Evolutionary conservation across 2,329 filamentous ascomycete species (phyloP), one percentile per base, ranked within the genome.

Genomic region (Myriangium duriaei): DNA sequence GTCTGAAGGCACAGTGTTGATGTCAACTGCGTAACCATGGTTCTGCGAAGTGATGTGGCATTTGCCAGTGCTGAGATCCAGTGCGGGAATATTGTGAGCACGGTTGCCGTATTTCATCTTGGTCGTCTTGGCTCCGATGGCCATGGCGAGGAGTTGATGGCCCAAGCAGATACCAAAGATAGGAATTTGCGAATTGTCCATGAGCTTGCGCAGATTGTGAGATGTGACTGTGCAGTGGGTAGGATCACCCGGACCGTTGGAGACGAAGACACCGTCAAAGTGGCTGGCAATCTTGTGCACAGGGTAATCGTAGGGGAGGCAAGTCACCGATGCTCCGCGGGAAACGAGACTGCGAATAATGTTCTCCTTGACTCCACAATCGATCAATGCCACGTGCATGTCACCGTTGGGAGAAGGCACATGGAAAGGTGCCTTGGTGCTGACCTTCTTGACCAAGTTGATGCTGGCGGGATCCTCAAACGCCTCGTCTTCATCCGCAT

Each of bases 61-160:
- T 62, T 88, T 85, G 41, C 91, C 88, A 26, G 88, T 96, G 44
- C 83, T 94, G 59, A 95, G 70, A 59, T 96, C 88, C 42, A 96
- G 69, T 43, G 87, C 86, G 6, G 91, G 91, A 53, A 96, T 96
- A 71, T 98, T 98, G 72, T 96, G 91, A 12, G 87, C 91, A 51
- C 91, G 82, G 74, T 98, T 98, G 56, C 91, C 91, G 62, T 95
- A 98, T 75, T 96, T 96, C 64, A 98, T 76, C 75, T 96, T 96
- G 66, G 92, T 80, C 45, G 91, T 96, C 52, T 76, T 73, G 39
- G 84, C 91, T 46, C 91, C 91, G 42, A 81, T 73, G 34, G 91
- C 86, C 50, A 95, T 74, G 47, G 87, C 88, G 42, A 98, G 72
- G 37, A 98, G 78, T 71, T 98, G 91, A 65, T 98, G 91, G 47